phyloP scores from a whole-genome alignment of 768 basidiomycete species.

The Russula sp. region DNA sequence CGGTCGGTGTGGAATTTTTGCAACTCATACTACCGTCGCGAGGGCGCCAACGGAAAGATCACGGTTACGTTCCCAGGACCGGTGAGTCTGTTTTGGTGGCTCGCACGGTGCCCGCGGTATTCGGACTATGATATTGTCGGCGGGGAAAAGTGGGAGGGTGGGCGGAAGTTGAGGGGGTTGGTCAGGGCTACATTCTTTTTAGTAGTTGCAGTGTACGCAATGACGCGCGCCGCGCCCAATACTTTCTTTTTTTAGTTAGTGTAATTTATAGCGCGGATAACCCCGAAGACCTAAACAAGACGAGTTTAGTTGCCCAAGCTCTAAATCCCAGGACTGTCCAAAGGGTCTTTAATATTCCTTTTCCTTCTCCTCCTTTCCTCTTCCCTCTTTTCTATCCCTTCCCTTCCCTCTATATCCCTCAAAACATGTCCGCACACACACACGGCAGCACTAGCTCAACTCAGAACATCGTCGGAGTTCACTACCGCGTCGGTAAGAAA shows the following conservation, averaged over 20 bases:
- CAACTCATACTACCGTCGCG: constrained; percentile 46
- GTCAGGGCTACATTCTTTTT: neutral
- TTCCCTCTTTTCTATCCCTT: constrained; percentile 14
- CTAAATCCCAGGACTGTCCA: neutral
- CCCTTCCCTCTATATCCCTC: constrained; percentile 16
- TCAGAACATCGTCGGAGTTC: constrained; percentile 85
- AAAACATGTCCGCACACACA: constrained; percentile 36
- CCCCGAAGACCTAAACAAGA: neutral
- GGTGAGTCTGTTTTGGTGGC: constrained; percentile 48
- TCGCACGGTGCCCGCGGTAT: constrained; percentile 40
- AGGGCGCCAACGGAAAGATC: constrained; percentile 35
- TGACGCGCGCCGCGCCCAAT: neutral
- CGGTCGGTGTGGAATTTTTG: constrained; percentile 50
- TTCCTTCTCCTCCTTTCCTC: constrained; percentile 16
- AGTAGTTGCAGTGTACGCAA: neutral
- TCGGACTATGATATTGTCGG: constrained; percentile 38
- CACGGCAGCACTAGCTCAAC: constrained; percentile 49
- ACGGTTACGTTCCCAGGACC: constrained; percentile 51
- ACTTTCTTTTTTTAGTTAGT: no score
- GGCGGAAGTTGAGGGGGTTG: constrained; percentile 3
- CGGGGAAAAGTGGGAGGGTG: constrained; percentile 34
- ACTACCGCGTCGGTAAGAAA: constrained; percentile 97
- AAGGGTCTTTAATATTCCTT: no score
- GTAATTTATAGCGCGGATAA: neutral
- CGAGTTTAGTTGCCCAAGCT: no score